Evolutionary conservation across 352 stramenopile genomes (phyloP), one percentile per base, ranked within the genome.

Genomic region (Achlya hypogyna): DNA sequence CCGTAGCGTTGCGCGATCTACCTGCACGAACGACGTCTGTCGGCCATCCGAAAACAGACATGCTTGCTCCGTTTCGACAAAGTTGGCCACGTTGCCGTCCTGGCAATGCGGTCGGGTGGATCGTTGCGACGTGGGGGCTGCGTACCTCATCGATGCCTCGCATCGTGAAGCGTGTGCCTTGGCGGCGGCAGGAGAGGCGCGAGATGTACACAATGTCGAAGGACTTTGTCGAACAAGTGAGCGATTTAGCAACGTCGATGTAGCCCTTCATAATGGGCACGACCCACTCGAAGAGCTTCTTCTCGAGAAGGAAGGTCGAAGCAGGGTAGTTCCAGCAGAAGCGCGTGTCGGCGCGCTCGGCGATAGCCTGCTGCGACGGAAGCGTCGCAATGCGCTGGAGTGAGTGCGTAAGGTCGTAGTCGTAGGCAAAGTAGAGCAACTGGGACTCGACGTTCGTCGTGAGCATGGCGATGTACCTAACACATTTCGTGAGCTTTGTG

Each of bases 41-140:
- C 65, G 70, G 16, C 75, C 78, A 40, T 89, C 74, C 1, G 71
- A 59, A 45, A 93, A 81, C 27, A 97, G 62, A 62, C 84, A 85
- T 53, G 98, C 89, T 78, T 98, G 92, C 74, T 98, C 95, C 5
- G 90, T 98, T 75, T 98, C 95, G 18, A 95, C 93, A 75, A 96
- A 98, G 76, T 98, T 98, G 25, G 95, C 93, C 23, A 96, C 90
- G 53, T 93, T 84, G 34, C 93, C 93, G 9, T 86, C 68, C n/a
- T 71, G 43, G n/a, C 29, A 69, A 62, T 51, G 25, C 45, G 58
- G 6, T 5, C 22, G 16, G 10, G 29, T 49, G 22, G n/a, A 69
- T 52, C 6, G 6, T 42, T 16, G n/a, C 40, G 34, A n/a, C 12
- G 35, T 22, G 14, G n/a, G 2, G 51, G 6, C 20, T 62, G 53